Evolutionary conservation across 495 filamentous ascomycete species (phyloP).

Genomic region (Hypoxylon intermedium): DNA sequence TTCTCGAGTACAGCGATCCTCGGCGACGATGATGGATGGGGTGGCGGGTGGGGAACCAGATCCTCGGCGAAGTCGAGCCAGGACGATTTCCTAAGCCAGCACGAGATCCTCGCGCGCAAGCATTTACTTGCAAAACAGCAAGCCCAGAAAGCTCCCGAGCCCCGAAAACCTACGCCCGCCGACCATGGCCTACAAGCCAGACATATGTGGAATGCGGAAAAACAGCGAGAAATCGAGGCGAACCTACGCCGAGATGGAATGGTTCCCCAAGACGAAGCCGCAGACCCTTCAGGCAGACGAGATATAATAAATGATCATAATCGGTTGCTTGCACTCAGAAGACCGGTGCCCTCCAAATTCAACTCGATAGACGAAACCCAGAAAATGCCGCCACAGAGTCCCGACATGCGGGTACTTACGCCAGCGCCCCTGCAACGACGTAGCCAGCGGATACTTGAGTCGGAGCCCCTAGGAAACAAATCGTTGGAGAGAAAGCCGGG

Average conservation of each 20-base stretch:
- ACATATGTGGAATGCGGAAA: slow-evolving; percentile 27
- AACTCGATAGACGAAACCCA: not conserved
- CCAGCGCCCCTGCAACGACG: no score
- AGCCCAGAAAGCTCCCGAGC: slow-evolving; percentile 4
- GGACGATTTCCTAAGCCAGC: slow-evolving; percentile 23
- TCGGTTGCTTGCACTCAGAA: not conserved
- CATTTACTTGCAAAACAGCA: slow-evolving; percentile 17
- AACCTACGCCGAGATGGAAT: slow-evolving; percentile 15
- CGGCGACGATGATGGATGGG: slow-evolving; percentile 19
- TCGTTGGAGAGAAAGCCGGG: no score
- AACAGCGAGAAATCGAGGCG: slow-evolving; percentile 24
- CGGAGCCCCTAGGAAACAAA: no score
- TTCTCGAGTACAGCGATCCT: slow-evolving; percentile 23
- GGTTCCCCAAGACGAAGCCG: not conserved
- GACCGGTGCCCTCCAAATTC: not conserved
- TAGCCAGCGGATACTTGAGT: no score
- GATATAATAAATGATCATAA: not conserved
- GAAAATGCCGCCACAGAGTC: no score
- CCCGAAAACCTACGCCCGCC: slow-evolving; percentile 2
- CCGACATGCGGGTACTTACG: no score
- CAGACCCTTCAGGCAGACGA: not conserved
- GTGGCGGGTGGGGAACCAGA: slow-evolving; percentile 18
- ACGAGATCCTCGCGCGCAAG: slow-evolving; percentile 31
- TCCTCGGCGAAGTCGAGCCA: not conserved
- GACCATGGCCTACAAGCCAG: slow-evolving; percentile 9